phyloP scores from a whole-genome alignment of 2,329 filamentous ascomycete species.

The Aspergillus fructus region DNA sequence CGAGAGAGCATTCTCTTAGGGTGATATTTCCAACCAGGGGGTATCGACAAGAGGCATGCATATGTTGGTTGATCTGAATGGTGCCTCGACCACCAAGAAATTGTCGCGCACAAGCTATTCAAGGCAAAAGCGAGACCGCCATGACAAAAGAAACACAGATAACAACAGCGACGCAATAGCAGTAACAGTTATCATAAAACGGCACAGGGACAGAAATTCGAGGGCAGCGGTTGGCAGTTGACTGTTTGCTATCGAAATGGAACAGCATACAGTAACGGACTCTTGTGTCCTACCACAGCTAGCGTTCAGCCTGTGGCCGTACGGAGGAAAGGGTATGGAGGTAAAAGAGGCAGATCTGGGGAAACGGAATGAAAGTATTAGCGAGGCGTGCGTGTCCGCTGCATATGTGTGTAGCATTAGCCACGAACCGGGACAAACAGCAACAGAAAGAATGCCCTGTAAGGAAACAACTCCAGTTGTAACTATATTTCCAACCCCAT shows the following conservation, averaged over 20 bases:
- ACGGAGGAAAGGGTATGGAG: slow-evolving; percentile 3
- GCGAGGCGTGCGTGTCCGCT: slow-evolving; percentile 23
- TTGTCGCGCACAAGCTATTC: slow-evolving; percentile 11
- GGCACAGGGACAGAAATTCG: background rate
- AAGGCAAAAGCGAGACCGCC: slow-evolving; percentile 6
- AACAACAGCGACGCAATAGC: slow-evolving; percentile 8
- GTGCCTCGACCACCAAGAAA: slow-evolving; percentile 15
- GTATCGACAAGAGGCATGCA: slow-evolving; percentile 9
- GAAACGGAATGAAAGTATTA: slow-evolving; percentile 28
- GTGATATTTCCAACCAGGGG: slow-evolving; percentile 12
- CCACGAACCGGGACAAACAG: slow-evolving; percentile 12
- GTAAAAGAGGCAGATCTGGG: slow-evolving; percentile 26
- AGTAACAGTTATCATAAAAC: background rate
- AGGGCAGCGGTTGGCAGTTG: background rate
- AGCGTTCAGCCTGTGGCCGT: slow-evolving; percentile 16
- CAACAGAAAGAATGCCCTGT: background rate
- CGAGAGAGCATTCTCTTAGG: slow-evolving; percentile 7
- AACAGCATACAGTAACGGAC: slow-evolving; percentile 9
- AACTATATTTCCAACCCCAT: background rate
- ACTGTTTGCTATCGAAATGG: background rate
- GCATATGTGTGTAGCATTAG: slow-evolving; percentile 23
- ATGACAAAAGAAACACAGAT: background rate
- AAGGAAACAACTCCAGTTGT: no score
- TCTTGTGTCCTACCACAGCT: slow-evolving; percentile 12
- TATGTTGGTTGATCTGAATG: slow-evolving; percentile 14